phyloP scores from a whole-genome alignment of 176 grass and related monocot genomes.

The Eragrostis nindensis region DNA sequence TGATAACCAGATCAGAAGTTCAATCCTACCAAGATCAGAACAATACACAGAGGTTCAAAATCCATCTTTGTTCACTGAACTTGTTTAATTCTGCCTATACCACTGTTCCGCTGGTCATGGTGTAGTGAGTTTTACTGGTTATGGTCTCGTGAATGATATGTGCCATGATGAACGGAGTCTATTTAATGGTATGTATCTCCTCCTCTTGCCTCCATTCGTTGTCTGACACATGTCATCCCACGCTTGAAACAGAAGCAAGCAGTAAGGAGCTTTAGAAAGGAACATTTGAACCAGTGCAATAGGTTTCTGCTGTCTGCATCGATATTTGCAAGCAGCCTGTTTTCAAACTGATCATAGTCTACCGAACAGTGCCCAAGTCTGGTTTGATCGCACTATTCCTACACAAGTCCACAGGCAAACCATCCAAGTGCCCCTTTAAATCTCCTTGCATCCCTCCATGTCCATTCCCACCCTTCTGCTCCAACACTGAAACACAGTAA shows the following conservation, averaged over 20 bases:
- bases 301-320: conserved; percentile 39
- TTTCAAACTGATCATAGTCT: conserved; percentile 26
- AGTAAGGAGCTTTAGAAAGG: conserved; percentile 26
- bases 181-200: neutral
- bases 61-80: neutral
- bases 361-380: conserved; percentile 30
- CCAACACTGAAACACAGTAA: conserved; percentile 26
- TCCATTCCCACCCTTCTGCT: conserved; percentile 41
- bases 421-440: conserved; percentile 62
- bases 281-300: conserved; percentile 22
- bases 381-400: conserved; percentile 35
- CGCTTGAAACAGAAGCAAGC: conserved; percentile 31
- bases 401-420: conserved; percentile 31
- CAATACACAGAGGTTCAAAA: neutral
- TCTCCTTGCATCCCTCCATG: conserved; percentile 53
- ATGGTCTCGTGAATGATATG: conserved; percentile 24
- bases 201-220: conserved; percentile 4
- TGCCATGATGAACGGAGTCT: conserved; percentile 14
- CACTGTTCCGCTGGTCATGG: conserved; percentile 31
- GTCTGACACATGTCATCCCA: conserved; percentile 18
- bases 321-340: conserved; percentile 34
- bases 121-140: neutral
- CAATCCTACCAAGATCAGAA: conserved; percentile 10
- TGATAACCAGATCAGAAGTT: conserved; percentile 13
- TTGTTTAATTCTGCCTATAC: neutral